Conservation (phyloP, 129 eudicot genomes). For the Ambrosia trifida region DNA sequence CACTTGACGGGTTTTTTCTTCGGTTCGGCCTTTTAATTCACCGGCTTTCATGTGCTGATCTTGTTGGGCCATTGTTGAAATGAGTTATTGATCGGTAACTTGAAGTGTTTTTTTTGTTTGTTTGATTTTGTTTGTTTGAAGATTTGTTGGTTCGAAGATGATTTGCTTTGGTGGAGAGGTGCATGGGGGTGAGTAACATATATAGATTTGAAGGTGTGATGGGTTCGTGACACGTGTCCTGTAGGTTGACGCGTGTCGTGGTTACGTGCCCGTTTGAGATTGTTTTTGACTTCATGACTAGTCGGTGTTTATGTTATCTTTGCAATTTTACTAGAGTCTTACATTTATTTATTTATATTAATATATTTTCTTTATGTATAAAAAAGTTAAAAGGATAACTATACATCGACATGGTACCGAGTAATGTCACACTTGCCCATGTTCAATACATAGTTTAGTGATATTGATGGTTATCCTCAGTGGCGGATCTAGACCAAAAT, state of each 20-base stretch:
- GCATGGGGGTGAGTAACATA: slow-evolving; percentile 3
- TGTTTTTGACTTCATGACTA: neutral
- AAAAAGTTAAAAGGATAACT: too few species aligned
- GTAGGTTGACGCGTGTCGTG: slow-evolving; percentile 27
- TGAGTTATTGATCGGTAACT: neutral
- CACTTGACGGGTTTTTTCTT: slow-evolving; percentile 51
- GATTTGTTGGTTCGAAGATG: neutral
- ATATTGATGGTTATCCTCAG: too few species aligned
- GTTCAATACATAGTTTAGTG: too few species aligned
- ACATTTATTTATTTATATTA: too few species aligned
- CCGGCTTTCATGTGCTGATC: slow-evolving; percentile 51
- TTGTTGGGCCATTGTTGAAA: slow-evolving; percentile 46
- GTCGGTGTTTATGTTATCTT: too few species aligned
- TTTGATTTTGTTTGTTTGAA: too few species aligned
- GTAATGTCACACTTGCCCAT: too few species aligned
- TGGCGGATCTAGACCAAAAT: too few species aligned
- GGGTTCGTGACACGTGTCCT: slow-evolving; percentile 25
- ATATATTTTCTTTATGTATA: too few species aligned
- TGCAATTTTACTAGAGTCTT: too few species aligned
- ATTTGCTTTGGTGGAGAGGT: slow-evolving; percentile 18
- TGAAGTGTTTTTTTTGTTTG: neutral
- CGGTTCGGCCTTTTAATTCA: slow-evolving; percentile 62
- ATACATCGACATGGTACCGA: too few species aligned
- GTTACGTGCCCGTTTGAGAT: slow-evolving; percentile 17
- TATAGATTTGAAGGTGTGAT: slow-evolving; percentile 11